phyloP scores from a whole-genome alignment of 2,329 filamentous ascomycete species.

The Fusarium sp. region DNA sequence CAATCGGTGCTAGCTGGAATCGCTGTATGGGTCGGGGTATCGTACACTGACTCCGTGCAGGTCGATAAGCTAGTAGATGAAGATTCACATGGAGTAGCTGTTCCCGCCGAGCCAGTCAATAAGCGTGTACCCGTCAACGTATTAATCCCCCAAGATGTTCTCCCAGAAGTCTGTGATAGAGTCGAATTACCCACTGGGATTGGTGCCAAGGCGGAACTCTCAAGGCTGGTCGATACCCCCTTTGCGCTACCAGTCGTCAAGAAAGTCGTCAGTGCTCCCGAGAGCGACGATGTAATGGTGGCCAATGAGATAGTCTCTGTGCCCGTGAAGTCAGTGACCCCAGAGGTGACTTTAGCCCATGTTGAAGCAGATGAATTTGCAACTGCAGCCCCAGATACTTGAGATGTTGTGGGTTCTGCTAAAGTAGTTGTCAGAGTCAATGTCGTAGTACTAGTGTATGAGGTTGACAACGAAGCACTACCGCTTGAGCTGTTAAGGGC shows the following conservation, averaged over 20 bases:
- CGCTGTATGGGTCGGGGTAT: neutral
- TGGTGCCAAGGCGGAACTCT: conserved; percentile 10
- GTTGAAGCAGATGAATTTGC: conserved; percentile 10
- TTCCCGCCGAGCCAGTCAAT: neutral
- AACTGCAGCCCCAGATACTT: conserved; percentile 19
- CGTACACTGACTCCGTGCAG: conserved; percentile 15
- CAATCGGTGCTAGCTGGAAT: conserved; percentile 22
- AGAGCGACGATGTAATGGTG: neutral
- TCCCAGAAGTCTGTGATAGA: conserved; percentile 4
- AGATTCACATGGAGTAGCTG: conserved; percentile 20
- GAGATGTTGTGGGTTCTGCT: conserved; percentile 18
- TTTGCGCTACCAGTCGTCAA: neutral
- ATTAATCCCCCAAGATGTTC: conserved; percentile 5
- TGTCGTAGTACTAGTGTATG: conserved; percentile 4
- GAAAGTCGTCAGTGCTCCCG: neutral
- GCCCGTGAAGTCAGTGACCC: conserved; percentile 5
- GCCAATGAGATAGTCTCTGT: conserved; percentile 8
- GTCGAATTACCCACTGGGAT: conserved; percentile 29
- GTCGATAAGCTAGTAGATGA: conserved; percentile 22
- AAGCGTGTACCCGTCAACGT: conserved; percentile 12
- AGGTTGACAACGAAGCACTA: neutral
- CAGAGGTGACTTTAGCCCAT: conserved; percentile 32
- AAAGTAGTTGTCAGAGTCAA: conserved; percentile 1
- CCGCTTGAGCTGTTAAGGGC: neutral
- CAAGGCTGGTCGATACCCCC: conserved; percentile 12